These are phyloP conservation scores for Cordyceps cateniannulata DNA, from an alignment of 2,329 filamentous ascomycete species.

Conservation along the genomic window DNA sequence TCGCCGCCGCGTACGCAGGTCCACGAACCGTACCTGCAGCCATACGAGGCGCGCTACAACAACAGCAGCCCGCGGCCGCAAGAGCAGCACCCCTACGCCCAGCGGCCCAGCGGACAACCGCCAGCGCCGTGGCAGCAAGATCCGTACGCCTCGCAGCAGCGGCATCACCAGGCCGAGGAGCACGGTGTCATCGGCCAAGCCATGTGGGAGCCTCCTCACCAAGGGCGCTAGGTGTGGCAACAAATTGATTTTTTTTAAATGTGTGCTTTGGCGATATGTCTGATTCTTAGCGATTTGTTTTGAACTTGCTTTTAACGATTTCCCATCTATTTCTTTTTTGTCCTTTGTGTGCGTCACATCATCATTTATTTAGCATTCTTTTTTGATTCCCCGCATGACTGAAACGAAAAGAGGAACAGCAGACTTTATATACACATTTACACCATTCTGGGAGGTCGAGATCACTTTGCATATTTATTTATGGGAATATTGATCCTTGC, in stretches of 20 bases:
- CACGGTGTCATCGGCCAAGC: conserved; percentile 13
- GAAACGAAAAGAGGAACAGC: too few relatives aligned
- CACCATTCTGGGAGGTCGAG: too few relatives aligned
- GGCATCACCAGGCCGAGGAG: conserved; percentile 4
- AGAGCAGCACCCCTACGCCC: conserved; percentile 4
- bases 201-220: conserved; percentile 8
- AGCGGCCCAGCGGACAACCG: not conserved
- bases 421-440: too few relatives aligned
- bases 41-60: conserved; percentile 3
- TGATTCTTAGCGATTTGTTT: not conserved
- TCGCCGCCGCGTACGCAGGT: conserved; percentile 5
- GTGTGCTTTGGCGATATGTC: not conserved
- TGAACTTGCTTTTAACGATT: not conserved
- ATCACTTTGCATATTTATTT: too few relatives aligned
- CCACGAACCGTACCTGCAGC: conserved; percentile 8
- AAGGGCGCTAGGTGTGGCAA: not conserved
- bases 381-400: not conserved
- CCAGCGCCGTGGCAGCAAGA: not conserved
- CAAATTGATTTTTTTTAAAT: not conserved
- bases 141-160: conserved; percentile 2
- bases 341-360: not conserved
- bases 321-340: not conserved
- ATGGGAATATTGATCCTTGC: too few relatives aligned
- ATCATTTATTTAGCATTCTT: not conserved
- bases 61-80: not conserved